Percentiles rank a stretch among this genome's conserved stretches.
Conservation (phyloP, 1,139 yeast species). For the Suhomyces kunorum region DNA sequence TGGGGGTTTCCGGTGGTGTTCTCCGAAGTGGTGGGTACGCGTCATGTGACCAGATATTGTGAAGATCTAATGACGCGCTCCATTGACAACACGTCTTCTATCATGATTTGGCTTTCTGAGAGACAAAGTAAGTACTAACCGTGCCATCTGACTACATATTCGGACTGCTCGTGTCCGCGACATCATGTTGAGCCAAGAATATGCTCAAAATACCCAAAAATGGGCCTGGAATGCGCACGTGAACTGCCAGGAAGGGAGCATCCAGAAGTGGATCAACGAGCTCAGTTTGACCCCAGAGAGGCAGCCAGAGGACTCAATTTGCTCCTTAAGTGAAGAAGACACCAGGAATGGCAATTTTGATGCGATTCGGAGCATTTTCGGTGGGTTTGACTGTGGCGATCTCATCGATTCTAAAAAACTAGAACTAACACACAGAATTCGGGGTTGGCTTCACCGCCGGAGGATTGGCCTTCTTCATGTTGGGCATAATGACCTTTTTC, state of each 20-base stretch:
- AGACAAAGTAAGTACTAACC: constrained; percentile 61
- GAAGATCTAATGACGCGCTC: not conserved
- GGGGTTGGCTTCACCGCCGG: constrained; percentile 95
- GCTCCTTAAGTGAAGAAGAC: too few species aligned
- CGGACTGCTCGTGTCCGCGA: not conserved
- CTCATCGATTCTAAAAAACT: too few species aligned
- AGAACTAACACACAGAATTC: constrained; percentile 51
- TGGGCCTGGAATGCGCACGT: too few species aligned
- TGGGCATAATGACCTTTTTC: constrained; percentile 84
- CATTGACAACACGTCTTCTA: constrained; percentile 1
- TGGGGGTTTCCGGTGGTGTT: not conserved
- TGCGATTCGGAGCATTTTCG: too few species aligned
- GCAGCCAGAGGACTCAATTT: too few species aligned
- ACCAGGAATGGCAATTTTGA: too few species aligned
- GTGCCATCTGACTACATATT: not conserved
- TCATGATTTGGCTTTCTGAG: constrained; percentile 79
- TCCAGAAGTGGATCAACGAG: too few species aligned
- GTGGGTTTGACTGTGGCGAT: not conserved
- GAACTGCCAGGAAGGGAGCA: too few species aligned
- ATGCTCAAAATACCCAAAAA: not conserved
- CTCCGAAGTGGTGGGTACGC: not conserved
- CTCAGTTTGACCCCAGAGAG: too few species aligned
- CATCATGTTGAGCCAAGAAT: not conserved
- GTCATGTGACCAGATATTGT: not conserved
- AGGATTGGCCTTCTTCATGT: constrained; percentile 73